phyloP scores from a whole-genome alignment of 2,329 filamentous ascomycete species.

The Fusarium oligoseptatum region DNA sequence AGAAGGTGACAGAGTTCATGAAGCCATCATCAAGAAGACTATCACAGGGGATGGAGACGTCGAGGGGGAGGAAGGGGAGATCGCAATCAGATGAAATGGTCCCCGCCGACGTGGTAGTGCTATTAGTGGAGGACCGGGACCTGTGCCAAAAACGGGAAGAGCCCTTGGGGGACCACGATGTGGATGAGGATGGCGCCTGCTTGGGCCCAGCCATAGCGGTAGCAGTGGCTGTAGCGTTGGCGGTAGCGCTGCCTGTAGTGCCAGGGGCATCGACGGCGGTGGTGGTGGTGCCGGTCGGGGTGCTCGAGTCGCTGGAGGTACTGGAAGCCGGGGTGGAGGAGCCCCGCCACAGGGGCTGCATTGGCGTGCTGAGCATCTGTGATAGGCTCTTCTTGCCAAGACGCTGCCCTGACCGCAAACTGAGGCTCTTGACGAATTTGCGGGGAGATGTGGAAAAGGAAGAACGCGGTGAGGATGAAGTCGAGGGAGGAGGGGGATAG shows the following conservation, averaged over 20 bases:
- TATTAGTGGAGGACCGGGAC: conserved; percentile 44
- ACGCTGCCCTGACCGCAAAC: conserved; percentile 44
- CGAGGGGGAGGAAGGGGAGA: conserved; percentile 64
- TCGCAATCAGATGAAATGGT: conserved; percentile 46
- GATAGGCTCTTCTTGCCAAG: conserved; percentile 43
- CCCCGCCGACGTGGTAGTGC: conserved; percentile 40
- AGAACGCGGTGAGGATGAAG: conserved; percentile 40
- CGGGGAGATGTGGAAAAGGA: conserved; percentile 43
- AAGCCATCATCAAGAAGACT: conserved; percentile 70
- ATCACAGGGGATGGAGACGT: conserved; percentile 68
- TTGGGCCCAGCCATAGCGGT: conserved; percentile 29
- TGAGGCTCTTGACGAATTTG: conserved; percentile 47
- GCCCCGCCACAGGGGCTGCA: conserved; percentile 45
- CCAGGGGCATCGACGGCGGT: conserved; percentile 23
- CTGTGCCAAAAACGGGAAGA: conserved; percentile 48
- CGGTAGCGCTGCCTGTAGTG: conserved; percentile 35
- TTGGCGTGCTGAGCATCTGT: conserved; percentile 44
- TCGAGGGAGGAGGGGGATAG: conserved; percentile 18
- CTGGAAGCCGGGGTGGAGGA: conserved; percentile 28
- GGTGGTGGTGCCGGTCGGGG: conserved; percentile 30
- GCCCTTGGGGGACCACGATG: conserved; percentile 36
- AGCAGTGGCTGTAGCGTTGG: conserved; percentile 38
- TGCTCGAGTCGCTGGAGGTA: conserved; percentile 31
- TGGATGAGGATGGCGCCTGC: conserved; percentile 23
- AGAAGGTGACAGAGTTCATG: conserved; percentile 69